Evolutionary conservation across 73 alveolate species (phyloP).

Genomic region (Effrenium voratum): DNA sequence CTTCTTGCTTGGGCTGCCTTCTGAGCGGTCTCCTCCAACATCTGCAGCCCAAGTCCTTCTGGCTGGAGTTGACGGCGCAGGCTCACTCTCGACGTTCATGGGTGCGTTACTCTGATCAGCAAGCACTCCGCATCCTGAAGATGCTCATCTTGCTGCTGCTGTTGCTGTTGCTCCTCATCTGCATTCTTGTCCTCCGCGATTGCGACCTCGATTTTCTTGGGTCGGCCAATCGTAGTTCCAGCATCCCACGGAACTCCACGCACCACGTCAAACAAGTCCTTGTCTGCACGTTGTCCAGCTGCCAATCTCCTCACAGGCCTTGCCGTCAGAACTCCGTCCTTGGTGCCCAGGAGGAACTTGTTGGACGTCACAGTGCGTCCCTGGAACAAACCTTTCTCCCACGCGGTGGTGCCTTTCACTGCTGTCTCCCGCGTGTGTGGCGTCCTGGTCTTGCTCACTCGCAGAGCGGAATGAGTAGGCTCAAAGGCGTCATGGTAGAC

Average conservation of each 20-base stretch:
- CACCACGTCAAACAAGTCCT: neutral
- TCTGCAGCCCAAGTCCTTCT: no score
- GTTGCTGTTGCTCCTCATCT: neutral
- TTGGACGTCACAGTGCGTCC: neutral
- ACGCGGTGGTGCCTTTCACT: neutral
- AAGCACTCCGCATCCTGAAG: neutral
- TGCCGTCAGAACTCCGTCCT: neutral
- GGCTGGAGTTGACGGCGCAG: no score
- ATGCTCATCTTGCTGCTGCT: neutral
- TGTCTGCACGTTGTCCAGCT: neutral
- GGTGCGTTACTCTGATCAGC: neutral
- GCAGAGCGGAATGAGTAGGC: neutral
- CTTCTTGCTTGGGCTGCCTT: no score
- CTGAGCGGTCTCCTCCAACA: no score
- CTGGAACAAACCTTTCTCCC: neutral
- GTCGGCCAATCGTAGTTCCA: neutral
- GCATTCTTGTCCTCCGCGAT: neutral
- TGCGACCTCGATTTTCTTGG: neutral
- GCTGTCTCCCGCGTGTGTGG: neutral
- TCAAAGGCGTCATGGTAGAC: neutral
- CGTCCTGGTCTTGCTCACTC: neutral
- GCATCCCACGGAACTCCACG: neutral
- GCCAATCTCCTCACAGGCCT: neutral
- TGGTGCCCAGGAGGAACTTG: neutral
- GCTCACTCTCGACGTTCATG: neutral